Evolutionary conservation across 352 stramenopile genomes (phyloP).

Genomic region (Globisporangium parvum): DNA sequence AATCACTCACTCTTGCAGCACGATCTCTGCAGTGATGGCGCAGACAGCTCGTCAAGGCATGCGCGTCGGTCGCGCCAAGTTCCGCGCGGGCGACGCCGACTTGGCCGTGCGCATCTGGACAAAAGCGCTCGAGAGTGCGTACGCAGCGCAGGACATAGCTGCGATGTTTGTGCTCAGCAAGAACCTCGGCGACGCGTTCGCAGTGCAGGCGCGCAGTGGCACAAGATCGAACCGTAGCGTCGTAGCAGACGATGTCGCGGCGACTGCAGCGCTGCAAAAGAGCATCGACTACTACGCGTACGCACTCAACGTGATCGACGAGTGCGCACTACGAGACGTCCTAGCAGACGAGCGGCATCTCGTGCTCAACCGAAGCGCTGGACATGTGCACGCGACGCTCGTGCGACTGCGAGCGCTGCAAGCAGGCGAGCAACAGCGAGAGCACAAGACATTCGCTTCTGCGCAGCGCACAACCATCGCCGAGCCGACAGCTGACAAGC

Average conservation of each 20-base stretch:
- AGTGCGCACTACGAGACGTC: constrained; percentile 23
- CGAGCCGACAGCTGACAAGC: neutral
- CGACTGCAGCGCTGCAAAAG: constrained; percentile 13
- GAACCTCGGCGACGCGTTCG: constrained; percentile 53
- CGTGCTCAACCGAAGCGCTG: constrained; percentile 23
- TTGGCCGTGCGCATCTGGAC: constrained; percentile 45
- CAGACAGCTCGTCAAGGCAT: too few species aligned
- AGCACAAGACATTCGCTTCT: neutral
- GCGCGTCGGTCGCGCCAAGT: constrained; percentile 29
- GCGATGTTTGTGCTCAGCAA: constrained; percentile 62
- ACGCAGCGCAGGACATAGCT: constrained; percentile 39
- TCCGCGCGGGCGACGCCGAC: constrained; percentile 23
- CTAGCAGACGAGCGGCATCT: constrained; percentile 16
- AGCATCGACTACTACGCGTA: constrained; percentile 39
- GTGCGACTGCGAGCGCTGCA: constrained; percentile 11
- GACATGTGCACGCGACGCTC: constrained; percentile 14
- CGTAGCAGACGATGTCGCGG: constrained; percentile 1
- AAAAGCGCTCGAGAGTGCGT: constrained; percentile 36
- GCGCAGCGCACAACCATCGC: neutral
- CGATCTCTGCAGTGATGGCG: too few species aligned
- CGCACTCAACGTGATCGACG: constrained; percentile 37
- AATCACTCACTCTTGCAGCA: too few species aligned
- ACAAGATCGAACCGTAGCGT: constrained; percentile 7
- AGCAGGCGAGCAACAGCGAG: constrained; percentile 8
- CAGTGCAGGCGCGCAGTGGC: too few species aligned